These are phyloP conservation scores for Eimeria mitis DNA, from an alignment of 169 alveolate species.

Conservation along the genomic window DNA sequence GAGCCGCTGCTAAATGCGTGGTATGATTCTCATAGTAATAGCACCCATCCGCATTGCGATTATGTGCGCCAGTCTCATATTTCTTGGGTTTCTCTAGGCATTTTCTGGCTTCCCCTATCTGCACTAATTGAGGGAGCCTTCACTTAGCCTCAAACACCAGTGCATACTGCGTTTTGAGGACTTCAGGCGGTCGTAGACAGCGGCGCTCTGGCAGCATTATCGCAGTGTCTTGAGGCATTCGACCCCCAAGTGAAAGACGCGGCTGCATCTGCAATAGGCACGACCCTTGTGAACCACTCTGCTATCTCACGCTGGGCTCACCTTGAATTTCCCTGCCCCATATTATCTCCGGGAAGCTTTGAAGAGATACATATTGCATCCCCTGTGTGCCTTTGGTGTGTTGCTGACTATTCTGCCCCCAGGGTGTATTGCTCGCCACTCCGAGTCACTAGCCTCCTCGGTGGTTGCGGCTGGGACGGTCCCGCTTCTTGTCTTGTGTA, in stretches of 20 bases:
- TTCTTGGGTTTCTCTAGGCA: neutral
- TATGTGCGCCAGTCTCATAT: neutral
- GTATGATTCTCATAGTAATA: too few species aligned
- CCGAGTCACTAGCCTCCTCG: slow-evolving; percentile 94
- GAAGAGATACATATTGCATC: neutral
- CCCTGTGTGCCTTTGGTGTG: neutral
- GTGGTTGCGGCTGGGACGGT: slow-evolving; percentile 97
- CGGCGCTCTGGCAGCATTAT: slow-evolving; percentile 95
- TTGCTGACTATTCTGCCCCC: neutral
- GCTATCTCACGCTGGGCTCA: neutral
- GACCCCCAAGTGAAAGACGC: slow-evolving; percentile 97
- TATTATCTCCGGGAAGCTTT: neutral
- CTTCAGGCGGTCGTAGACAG: slow-evolving; percentile 93
- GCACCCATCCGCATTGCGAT: neutral
- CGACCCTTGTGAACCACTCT: neutral
- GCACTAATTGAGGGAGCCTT: neutral
- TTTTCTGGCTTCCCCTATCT: neutral
- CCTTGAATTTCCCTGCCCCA: neutral
- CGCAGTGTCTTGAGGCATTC: slow-evolving; percentile 96
- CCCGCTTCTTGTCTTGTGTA: slow-evolving; percentile 94
- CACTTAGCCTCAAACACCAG: too few species aligned
- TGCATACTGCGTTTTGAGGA: neutral
- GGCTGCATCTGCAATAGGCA: slow-evolving; percentile 92
- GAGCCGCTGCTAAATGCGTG: neutral
- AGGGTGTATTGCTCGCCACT: slow-evolving; percentile 96